Conservation (phyloP, 306 rosid species). For the Lotus japonicus region DNA sequence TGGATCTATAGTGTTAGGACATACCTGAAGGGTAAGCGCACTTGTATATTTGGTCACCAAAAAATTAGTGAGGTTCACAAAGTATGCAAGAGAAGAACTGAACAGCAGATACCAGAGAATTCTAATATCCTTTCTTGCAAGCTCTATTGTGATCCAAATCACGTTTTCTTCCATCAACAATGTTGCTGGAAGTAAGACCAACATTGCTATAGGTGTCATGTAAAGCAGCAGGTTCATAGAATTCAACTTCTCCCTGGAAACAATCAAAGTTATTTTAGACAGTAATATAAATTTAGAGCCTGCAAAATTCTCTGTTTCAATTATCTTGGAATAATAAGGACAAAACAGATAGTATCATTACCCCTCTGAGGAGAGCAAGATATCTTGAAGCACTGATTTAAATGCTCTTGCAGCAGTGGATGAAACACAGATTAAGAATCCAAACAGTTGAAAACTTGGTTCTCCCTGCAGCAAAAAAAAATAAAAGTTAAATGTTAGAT, state of each 20-base stretch:
- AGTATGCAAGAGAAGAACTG: conserved; percentile 39
- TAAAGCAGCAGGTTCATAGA: conserved; percentile 46
- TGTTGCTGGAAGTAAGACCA: conserved; percentile 38
- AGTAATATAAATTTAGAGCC: not conserved
- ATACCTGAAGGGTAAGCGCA: conserved; percentile 49
- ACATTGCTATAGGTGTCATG: conserved; percentile 42
- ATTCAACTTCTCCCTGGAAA: conserved; percentile 34
- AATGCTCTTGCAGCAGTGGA: conserved; percentile 44
- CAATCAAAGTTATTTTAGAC: not conserved
- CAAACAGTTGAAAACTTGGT: conserved; percentile 43
- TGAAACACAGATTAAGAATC: conserved; percentile 34
- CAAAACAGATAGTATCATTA: not conserved
- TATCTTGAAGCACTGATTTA: conserved; percentile 44
- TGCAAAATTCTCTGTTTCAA: not conserved
- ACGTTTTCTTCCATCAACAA: conserved; percentile 36
- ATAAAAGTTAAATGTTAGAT: not conserved
- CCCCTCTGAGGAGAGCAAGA: conserved; percentile 43
- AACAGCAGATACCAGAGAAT: conserved; percentile 37
- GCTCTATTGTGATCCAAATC: conserved; percentile 31
- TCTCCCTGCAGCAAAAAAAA: conserved; percentile 25
- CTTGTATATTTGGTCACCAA: conserved; percentile 49
- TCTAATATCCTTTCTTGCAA: conserved; percentile 34
- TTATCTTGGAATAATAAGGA: not conserved
- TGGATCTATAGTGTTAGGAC: not conserved
- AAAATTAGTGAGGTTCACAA: conserved; percentile 40